Evolutionary conservation across 2,329 filamentous ascomycete species (phyloP), one percentile per base, ranked within the genome.

Genomic region (Venturia carpophila): DNA sequence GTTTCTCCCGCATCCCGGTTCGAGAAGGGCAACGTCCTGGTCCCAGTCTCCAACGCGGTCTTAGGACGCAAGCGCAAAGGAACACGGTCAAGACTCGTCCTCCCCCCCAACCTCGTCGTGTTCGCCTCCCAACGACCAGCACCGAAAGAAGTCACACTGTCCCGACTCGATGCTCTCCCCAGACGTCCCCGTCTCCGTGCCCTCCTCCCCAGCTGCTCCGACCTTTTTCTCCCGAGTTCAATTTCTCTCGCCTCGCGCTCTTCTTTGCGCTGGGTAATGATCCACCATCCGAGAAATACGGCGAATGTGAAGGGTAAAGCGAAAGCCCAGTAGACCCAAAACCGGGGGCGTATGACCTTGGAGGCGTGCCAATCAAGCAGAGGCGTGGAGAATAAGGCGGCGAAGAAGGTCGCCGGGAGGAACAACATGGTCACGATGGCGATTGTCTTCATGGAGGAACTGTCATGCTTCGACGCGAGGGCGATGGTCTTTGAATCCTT

Each of bases 401-500:
- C 52, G 39, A 65, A 45, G 39, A 67, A 67, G 1, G 64, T 66
- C 17, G 42, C 64, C 13, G 64, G 66, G 4, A 67, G 52, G 41
- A 67, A 67, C 10, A 60, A 13, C 43, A 67, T 66, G 34, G 66
- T 67, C 42, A 67, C 37, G 24, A 63, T 37, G 15, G 66, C 66
- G 7, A 67, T 56, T 4, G 66, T 67, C 55, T 67, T 66, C 66
- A 67, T 66, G 2, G 66, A 37, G 5, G 63, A 41, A 30, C 66
- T 67, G 42, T 66, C 66, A 15, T 65, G 52, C 41, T 63, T 49
- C 10, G 64, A 42, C 4, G 66, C 47, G 6, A 56, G 27, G 3
- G 52, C 65, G 27, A 65, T 60, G 9, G 34, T 34, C 3, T 11
- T 17, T 10, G 45, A 56, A 15, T 37, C 64, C 27, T 64, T 58